Evolutionary conservation across 495 filamentous ascomycete species (phyloP).

Genomic region (Penicillium verhagenii): DNA sequence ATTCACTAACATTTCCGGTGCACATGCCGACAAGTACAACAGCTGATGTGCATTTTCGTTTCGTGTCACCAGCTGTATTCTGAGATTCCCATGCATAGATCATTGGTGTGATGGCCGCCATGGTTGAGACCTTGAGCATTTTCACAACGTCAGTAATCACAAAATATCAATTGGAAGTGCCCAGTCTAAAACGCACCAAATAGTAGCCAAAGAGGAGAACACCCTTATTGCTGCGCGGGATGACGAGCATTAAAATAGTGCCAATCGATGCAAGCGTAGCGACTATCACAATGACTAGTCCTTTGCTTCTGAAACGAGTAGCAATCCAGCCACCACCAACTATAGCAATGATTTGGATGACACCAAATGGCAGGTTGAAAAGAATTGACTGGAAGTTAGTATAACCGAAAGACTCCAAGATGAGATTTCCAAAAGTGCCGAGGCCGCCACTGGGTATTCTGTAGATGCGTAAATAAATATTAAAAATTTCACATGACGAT

Average conservation of each 20-base stretch:
- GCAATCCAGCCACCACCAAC: constrained; percentile 47
- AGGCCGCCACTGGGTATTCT: constrained; percentile 36
- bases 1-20: constrained; percentile 21
- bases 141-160: neutral
- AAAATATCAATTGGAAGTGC: neutral
- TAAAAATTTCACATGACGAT: neutral
- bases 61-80: constrained; percentile 33
- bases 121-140: constrained; percentile 15
- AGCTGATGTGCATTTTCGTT: constrained; percentile 24
- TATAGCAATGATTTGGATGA: constrained; percentile 45
- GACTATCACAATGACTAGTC: constrained; percentile 18
- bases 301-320: constrained; percentile 24
- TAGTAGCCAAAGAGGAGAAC: constrained; percentile 28
- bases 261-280: constrained; percentile 17
- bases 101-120: constrained; percentile 28
- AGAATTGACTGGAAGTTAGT: constrained; percentile 30
- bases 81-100: constrained; percentile 31
- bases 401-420: constrained; percentile 41
- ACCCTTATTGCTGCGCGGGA: constrained; percentile 26
- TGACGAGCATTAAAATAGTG: constrained; percentile 22
- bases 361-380: constrained; percentile 35
- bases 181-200: constrained; percentile 8
- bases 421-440: constrained; percentile 33
- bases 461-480: neutral
- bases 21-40: constrained; percentile 26